Percentiles rank a stretch among this genome's conserved stretches.
Conservation (phyloP, 306 rosid species). For the Vachellia pachyceras region DNA sequence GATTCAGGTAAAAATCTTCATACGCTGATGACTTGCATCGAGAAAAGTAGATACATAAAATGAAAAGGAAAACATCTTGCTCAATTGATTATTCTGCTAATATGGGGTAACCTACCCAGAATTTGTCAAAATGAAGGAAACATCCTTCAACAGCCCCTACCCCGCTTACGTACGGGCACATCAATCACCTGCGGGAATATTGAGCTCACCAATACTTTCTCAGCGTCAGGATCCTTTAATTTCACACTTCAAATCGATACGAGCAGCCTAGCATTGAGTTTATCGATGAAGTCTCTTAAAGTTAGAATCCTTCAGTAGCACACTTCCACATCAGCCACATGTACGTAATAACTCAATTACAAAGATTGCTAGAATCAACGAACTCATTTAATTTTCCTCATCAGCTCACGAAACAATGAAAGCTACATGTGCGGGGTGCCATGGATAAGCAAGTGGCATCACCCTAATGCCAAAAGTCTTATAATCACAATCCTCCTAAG, state of each 20-base stretch:
- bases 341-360: constrained; percentile 5
- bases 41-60: background rate
- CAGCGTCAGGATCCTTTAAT: background rate
- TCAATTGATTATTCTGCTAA: background rate
- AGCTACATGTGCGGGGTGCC: constrained; percentile 33
- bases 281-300: too few relatives aligned
- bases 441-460: constrained; percentile 40
- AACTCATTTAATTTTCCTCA: constrained; percentile 26
- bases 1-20: background rate
- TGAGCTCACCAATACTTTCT: background rate
- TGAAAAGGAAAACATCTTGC: background rate
- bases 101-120: background rate
- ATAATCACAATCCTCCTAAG: constrained; percentile 12
- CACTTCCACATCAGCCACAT: constrained; percentile 27
- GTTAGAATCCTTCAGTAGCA: constrained; percentile 15
- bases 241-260: background rate
- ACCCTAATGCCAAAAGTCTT: constrained; percentile 27
- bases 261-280: background rate
- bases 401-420: constrained; percentile 29
- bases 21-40: background rate
- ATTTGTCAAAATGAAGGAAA: constrained; percentile 10
- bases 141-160: background rate
- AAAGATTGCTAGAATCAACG: background rate
- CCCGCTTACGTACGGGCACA: background rate
- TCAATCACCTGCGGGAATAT: constrained; percentile 19